Conservation (phyloP, 768 basidiomycete genomes). For the Leccinum rimulosum region DNA sequence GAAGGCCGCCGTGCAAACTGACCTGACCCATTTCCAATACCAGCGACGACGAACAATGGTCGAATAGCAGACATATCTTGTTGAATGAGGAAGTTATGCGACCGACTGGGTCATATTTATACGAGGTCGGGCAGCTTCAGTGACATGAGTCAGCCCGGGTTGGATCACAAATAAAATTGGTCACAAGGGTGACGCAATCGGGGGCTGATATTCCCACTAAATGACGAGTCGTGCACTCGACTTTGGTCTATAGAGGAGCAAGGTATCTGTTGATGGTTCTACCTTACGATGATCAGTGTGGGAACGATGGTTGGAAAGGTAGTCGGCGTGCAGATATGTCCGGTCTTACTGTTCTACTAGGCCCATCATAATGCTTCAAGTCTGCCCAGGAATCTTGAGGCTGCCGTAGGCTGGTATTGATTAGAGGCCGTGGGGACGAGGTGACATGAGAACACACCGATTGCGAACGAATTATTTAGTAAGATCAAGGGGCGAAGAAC, state of each 20-base stretch:
- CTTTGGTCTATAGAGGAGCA: constrained; percentile 10
- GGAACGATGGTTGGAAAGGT: too few species aligned
- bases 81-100: background rate
- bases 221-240: background rate
- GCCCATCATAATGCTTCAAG: constrained; percentile 42
- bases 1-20: background rate
- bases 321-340: constrained; percentile 46
- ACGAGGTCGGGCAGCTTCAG: background rate
- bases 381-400: constrained; percentile 59
- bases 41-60: constrained; percentile 58
- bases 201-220: background rate
- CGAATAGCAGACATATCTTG: constrained; percentile 35
- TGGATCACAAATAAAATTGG: constrained; percentile 15
- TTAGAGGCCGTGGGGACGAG: background rate
- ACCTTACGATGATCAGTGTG: too few species aligned
- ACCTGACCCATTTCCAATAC: constrained; percentile 44
- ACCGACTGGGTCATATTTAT: constrained; percentile 8
- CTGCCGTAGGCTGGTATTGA: constrained; percentile 57
- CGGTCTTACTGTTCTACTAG: constrained; percentile 80
- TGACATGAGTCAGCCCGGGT: constrained; percentile 18
- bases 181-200: constrained; percentile 15
- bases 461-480: too few species aligned
- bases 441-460: background rate
- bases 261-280: too few species aligned
- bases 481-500: too few species aligned